Base-by-base conservation (phyloP, 306 rosid species). In the Prunus davidiana region DNA sequence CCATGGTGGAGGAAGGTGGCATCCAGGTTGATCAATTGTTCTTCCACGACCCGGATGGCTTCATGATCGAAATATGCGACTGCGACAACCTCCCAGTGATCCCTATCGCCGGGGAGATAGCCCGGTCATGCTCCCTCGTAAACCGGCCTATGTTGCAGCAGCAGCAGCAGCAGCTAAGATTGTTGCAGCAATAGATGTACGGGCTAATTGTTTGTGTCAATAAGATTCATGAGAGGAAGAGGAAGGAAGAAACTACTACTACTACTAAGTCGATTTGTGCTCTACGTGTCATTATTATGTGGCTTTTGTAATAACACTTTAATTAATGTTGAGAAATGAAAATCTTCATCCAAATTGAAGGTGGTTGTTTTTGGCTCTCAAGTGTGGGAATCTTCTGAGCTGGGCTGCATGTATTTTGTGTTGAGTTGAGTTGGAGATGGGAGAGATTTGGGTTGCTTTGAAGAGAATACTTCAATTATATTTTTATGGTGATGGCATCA, bases 1-100 rank as follows among this genome's bases (percentile, higher is more conserved):
- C 96, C 2, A 76, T 68, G 81, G 98, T 95, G 24, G 96, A 89
- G 69, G 98, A 95, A 89, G 87, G 95, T 5, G 97, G 98, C 15
- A 86, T 92, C 14, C 76, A 84, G 22, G 96, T 95, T 9, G 91
- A 90, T 51, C 98, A 95, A 30, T 41, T 95, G 12, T 95, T 95
- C 77, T 95, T 95, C 71, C 98, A 95, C 69, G 98, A 95, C 62
- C 98, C 98, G 9, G 97, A 95, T 81, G 98, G 95, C 0, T 95
- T 95, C 86, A 95, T 95, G 98, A 87, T 95, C 57, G 98, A 95
- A 81, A 95, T 95, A 28, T 95, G 98, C 80, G 82, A 95, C 57
- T 95, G 98, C 45, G 98, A 95, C 70, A 92, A 83, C 67, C 89
- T 95, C 10, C 98, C 98, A 0, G 93, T 95, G 27, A 38, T 95